Evolutionary conservation across 2,329 filamentous ascomycete species (phyloP).

Genomic region (Thermothelomyces thermophilus): DNA sequence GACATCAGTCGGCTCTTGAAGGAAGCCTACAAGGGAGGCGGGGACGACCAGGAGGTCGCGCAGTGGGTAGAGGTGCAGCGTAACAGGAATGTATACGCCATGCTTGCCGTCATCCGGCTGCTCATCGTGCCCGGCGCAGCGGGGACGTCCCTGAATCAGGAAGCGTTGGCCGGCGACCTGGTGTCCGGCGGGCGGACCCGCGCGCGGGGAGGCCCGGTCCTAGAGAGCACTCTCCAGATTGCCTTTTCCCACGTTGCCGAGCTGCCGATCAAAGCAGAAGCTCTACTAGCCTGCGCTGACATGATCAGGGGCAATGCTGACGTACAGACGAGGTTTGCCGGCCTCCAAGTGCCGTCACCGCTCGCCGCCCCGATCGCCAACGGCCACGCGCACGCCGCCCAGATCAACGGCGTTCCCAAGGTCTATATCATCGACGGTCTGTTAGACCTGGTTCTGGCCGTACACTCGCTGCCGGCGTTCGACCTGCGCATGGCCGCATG

Average conservation of each 20-base stretch:
- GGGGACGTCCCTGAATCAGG: constrained; percentile 76
- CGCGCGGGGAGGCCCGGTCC: constrained; percentile 45
- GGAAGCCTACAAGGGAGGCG: constrained; percentile 47
- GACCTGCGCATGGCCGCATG: constrained; percentile 79
- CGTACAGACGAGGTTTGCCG: constrained; percentile 84
- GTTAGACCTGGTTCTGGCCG: constrained; percentile 70
- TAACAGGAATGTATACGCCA: constrained; percentile 86
- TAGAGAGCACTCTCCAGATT: constrained; percentile 73
- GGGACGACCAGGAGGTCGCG: constrained; percentile 54
- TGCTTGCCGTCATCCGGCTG: constrained; percentile 77
- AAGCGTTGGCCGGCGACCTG: constrained; percentile 69
- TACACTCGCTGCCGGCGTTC: constrained; percentile 60
- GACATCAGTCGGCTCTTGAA: constrained; percentile 65
- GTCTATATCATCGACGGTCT: constrained; percentile 93
- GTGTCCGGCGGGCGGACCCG: constrained; percentile 11
- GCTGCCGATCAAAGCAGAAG: constrained; percentile 76
- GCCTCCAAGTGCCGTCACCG: constrained; percentile 67
- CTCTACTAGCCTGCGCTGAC: constrained; percentile 78
- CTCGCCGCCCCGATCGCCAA: constrained; percentile 36
- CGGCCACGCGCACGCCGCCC: constrained; percentile 35
- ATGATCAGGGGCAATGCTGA: constrained; percentile 73
- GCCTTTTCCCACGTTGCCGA: constrained; percentile 70
- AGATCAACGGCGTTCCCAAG: constrained; percentile 47
- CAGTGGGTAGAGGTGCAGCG: constrained; percentile 70
- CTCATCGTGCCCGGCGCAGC: constrained; percentile 77